A percentile compares a stretch with the other conserved stretches of the same genome.
phyloP scores from a whole-genome alignment of 805 yeast species.

The Saccharomycopsis schoenii region DNA sequence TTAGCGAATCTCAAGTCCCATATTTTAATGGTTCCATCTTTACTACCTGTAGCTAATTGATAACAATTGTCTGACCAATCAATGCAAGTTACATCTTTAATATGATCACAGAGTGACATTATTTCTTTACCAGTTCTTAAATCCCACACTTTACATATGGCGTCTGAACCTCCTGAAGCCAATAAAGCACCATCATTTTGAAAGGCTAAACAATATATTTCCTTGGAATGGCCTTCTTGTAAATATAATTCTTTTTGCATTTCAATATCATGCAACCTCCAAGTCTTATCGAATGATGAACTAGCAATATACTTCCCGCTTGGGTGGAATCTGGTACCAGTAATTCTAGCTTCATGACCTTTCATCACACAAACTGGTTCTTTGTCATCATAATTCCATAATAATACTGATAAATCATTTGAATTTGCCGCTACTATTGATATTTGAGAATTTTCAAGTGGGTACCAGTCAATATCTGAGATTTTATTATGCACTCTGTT shows the following conservation, averaged over 20 bases:
- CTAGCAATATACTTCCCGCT: constrained; percentile 44
- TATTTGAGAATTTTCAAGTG: constrained; percentile 21
- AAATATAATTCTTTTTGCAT: constrained; percentile 40
- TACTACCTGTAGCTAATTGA: constrained; percentile 73
- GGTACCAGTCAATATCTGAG: constrained; percentile 62
- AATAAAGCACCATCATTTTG: constrained; percentile 73
- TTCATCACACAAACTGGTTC: constrained; percentile 21
- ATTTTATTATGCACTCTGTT: constrained; percentile 56
- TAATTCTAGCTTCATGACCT: constrained; percentile 51
- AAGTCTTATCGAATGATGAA: constrained; percentile 76
- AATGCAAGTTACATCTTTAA: constrained; percentile 55
- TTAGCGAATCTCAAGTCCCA: constrained; percentile 71
- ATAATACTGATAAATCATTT: constrained; percentile 32
- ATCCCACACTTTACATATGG: constrained; percentile 73
- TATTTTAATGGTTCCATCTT: constrained; percentile 66
- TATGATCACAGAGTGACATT: constrained; percentile 54
- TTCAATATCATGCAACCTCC: constrained; percentile 78
- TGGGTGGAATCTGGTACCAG: constrained; percentile 59
- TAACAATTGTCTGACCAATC: constrained; percentile 74
- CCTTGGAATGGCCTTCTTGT: constrained; percentile 85
- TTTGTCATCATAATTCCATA: constrained; percentile 26
- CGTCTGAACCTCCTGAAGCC: constrained; percentile 74
- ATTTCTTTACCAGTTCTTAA: constrained; percentile 64
- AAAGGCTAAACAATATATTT: constrained; percentile 48
- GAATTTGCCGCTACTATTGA: constrained; percentile 34